Evolutionary conservation across 345 rosid genomes (phyloP).

Genomic region (Syzygium oleosum): DNA sequence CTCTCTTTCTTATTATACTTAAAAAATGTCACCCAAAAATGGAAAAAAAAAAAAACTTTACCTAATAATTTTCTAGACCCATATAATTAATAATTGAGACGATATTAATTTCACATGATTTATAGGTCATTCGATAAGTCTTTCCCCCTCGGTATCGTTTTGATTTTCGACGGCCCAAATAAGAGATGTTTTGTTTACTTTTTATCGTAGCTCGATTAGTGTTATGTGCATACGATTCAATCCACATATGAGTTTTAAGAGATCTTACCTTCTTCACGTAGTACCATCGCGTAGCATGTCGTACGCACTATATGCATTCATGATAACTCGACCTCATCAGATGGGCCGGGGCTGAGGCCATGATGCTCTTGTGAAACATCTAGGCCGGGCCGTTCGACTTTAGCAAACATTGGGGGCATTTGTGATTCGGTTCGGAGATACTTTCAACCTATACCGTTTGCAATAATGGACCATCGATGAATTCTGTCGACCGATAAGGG

Average conservation of each 20-base stretch:
- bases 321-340: not conserved
- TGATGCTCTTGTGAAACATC: not conserved
- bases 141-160: not conserved
- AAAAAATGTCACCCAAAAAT: too few species aligned
- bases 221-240: not conserved
- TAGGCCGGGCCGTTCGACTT: not conserved
- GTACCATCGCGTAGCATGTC: not conserved
- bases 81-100: not conserved
- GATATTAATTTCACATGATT: not conserved
- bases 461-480: not conserved
- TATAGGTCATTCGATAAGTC: not conserved
- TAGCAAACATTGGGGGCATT: not conserved
- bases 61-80: not conserved
- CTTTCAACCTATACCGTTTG: not conserved
- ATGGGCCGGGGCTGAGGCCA: not conserved
- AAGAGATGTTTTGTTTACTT: not conserved
- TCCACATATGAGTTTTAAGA: not conserved
- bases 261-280: not conserved
- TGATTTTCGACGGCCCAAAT: rapidly evolving
- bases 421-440: not conserved
- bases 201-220: not conserved
- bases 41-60: too few species aligned
- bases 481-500: not conserved
- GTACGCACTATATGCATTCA: not conserved
- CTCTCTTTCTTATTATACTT: too few species aligned